phyloP scores from a whole-genome alignment of 2,329 filamentous ascomycete species.

The Fusarium sp. region DNA sequence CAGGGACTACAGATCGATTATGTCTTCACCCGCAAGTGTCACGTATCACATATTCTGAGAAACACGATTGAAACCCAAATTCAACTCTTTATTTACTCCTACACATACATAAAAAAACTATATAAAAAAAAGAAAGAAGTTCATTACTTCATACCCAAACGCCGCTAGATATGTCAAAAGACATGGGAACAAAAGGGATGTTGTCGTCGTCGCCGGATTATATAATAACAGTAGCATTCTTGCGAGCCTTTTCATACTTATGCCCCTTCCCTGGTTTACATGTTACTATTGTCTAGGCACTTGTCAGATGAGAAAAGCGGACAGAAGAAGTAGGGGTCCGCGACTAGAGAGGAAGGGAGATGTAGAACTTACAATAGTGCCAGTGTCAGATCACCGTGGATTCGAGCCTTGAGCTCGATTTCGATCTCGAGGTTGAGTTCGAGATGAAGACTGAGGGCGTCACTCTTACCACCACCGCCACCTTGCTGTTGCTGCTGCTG shows the following conservation, averaged over 20 bases:
- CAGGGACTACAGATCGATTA: background rate
- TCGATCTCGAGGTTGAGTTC: slow-evolving; percentile 87
- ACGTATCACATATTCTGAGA: slow-evolving; percentile 26
- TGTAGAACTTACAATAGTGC: slow-evolving; percentile 66
- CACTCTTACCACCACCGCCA: slow-evolving; percentile 38
- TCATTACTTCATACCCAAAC: slow-evolving; percentile 34
- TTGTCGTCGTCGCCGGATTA: slow-evolving; percentile 13
- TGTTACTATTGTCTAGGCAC: slow-evolving; percentile 43
- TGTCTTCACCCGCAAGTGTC: slow-evolving; percentile 6
- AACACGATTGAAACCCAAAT: slow-evolving; percentile 4
- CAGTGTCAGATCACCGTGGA: slow-evolving; percentile 84
- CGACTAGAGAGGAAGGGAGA: background rate
- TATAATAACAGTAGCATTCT: slow-evolving; percentile 1
- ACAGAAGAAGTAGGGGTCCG: slow-evolving; percentile 4
- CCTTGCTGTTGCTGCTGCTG: slow-evolving; percentile 27
- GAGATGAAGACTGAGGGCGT: slow-evolving; percentile 72
- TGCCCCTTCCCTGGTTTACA: slow-evolving; percentile 36
- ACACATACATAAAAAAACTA: background rate
- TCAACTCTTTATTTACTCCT: slow-evolving; percentile 33
- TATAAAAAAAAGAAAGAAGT: slow-evolving; percentile 2
- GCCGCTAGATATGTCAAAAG: slow-evolving; percentile 4
- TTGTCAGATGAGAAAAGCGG: slow-evolving; percentile 28
- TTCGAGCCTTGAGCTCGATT: slow-evolving; percentile 86
- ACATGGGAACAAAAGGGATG: background rate
- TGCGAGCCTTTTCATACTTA: background rate